Base-by-base conservation (phyloP, 2,329 filamentous ascomycete species). In the Neobulgaria alba region DNA sequence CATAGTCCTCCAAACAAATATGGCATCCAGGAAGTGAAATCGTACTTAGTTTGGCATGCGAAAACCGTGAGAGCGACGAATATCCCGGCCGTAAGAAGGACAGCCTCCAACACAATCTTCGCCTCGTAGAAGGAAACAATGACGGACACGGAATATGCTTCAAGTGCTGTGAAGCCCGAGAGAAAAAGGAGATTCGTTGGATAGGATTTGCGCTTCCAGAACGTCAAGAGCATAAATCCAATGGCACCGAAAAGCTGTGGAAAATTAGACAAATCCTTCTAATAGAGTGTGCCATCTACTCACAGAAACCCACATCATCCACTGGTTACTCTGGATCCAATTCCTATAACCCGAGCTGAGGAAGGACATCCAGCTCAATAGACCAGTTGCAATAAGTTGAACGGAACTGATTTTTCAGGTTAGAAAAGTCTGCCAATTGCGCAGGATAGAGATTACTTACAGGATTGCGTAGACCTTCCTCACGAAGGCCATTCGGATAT, bases 391-490 rank as follows among this genome's bases (percentile, higher is more conserved):
- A 58, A 96, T 70, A 39, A 98, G 79, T 63, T 98, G 31, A 38
- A 87, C 79, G n/a, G 92, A 94, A 32, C 74, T 77, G 36, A 12
- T 33, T 26, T 26, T 12, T 31, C 23, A 2, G 34, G 46, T 38
- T 19, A 36, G 18, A 47, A 19, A 33, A 33, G 34, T 18, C 39
- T 23, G 14, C 36, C 4, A 23, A 17, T 29, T 14, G 16, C 29
- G 18, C 3, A 23, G 31, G n/a, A 9, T 29, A 5, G 2, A 30
- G 19, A 23, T 15, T 23, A 62, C 72, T 67, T 63, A 77, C 67
- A 98, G 73, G 64, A 98, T 98, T 44, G 88, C 83, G 68, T 98
- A 98, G 60, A 98, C 92, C 72, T 96, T 96, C 65, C 89, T 82
- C 56, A 95, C 74, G 64, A 95, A 98, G 65, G 92, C 85, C 79